phyloP scores from a whole-genome alignment of 2,329 filamentous ascomycete genomes.

The Claviceps quebecensis region DNA sequence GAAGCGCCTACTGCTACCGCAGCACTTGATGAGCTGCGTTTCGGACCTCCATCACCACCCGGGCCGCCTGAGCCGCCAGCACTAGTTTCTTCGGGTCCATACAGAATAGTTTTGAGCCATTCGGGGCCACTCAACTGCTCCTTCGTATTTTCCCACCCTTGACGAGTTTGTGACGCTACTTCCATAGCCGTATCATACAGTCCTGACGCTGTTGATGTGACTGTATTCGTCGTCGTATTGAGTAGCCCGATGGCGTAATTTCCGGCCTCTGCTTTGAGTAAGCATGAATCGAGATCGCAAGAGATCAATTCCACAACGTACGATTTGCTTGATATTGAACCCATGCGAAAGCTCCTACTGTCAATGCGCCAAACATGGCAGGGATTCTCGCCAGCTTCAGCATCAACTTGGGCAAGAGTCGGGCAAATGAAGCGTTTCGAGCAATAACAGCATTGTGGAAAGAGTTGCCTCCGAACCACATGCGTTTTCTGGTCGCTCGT shows the following conservation, averaged over 20 bases:
- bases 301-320: conserved; percentile 31
- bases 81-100: conserved; percentile 44
- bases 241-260: conserved; percentile 50
- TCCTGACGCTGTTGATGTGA: conserved; percentile 52
- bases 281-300: conserved; percentile 8
- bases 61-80: conserved; percentile 34
- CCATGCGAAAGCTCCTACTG: conserved; percentile 78
- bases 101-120: conserved; percentile 67
- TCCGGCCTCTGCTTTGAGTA: conserved; percentile 28
- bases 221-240: conserved; percentile 56
- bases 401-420: conserved; percentile 71
- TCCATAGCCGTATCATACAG: conserved; percentile 60
- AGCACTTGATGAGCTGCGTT: conserved; percentile 44
- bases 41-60: conserved; percentile 36
- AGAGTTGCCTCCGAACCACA: conserved; percentile 68
- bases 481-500: conserved; percentile 45
- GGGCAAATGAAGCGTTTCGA: conserved; percentile 49
- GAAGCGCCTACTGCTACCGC: conserved; percentile 57
- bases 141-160: conserved; percentile 73
- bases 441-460: conserved; percentile 66
- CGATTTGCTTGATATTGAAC: conserved; percentile 89
- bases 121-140: conserved; percentile 55
- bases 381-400: conserved; percentile 79
- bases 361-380: conserved; percentile 80
- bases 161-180: conserved; percentile 64